Conservation (phyloP, 768 basidiomycete genomes). For the Suillus clintonianus region DNA sequence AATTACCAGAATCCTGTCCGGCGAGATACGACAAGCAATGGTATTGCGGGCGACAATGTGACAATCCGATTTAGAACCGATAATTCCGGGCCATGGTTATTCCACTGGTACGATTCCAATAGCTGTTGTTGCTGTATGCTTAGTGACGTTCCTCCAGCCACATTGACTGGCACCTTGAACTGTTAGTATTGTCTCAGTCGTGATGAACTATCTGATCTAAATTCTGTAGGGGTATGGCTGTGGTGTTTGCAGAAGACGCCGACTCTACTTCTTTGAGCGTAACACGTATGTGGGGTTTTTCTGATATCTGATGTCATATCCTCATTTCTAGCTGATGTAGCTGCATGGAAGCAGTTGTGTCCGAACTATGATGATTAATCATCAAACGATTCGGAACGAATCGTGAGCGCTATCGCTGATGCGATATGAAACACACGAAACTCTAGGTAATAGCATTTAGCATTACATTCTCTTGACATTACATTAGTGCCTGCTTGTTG, state of each 20-base stretch:
- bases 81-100: slow-evolving; percentile 63
- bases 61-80: slow-evolving; percentile 66
- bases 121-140: background rate
- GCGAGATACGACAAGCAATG: slow-evolving; percentile 48
- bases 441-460: background rate
- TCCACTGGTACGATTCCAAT: slow-evolving; percentile 34
- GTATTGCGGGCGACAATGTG: slow-evolving; percentile 36
- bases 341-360: background rate
- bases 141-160: slow-evolving; percentile 24
- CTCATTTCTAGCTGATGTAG: background rate
- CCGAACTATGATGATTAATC: background rate
- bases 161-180: slow-evolving; percentile 39
- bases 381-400: background rate
- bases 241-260: slow-evolving; percentile 38
- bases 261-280: slow-evolving; percentile 21
- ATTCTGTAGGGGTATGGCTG: slow-evolving; percentile 41
- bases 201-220: slow-evolving; percentile 26
- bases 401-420: background rate
- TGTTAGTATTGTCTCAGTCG: slow-evolving; percentile 18
- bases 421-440: background rate
- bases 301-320: background rate
- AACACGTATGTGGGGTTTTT: slow-evolving; percentile 11
- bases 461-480: background rate
- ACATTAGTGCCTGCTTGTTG: background rate
- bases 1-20: slow-evolving; percentile 51